These are phyloP conservation scores for Marasmius sp. DNA, from an alignment of 1,284 basidiomycete species.

Conservation along the genomic window DNA sequence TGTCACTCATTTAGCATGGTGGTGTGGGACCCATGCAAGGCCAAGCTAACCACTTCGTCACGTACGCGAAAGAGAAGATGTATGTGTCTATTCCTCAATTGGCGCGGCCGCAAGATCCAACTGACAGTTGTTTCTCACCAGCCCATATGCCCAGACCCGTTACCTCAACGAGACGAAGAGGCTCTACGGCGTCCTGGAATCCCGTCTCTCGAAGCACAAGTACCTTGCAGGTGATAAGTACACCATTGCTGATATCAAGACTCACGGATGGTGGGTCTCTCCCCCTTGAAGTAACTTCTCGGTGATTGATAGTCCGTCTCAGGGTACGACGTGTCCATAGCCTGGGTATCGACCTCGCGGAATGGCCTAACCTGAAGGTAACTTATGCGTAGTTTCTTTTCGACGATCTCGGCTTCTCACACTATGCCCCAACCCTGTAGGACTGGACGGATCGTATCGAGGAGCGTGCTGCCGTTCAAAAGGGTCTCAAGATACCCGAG, in stretches of 20 bases:
- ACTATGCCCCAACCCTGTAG: not conserved
- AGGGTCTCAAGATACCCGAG: not conserved
- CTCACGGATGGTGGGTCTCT: not conserved
- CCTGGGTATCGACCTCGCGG: not conserved
- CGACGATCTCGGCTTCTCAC: not conserved
- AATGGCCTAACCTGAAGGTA: not conserved
- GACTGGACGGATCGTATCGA: not conserved
- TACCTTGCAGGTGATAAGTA: not conserved
- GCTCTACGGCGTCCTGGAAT: not conserved
- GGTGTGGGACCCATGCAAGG: constrained; percentile 1
- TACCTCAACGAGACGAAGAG: constrained; percentile 3
- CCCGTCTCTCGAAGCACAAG: not conserved
- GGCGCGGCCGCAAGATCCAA: not conserved
- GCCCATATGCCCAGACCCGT: not conserved
- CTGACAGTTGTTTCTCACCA: not conserved
- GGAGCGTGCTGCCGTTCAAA: not conserved
- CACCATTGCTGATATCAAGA: constrained; percentile 1
- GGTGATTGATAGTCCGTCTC: not conserved
- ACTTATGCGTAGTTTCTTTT: not conserved
- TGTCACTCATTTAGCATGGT: not conserved
- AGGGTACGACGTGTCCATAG: not conserved
- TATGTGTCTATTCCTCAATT: not conserved
- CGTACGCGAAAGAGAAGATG: not conserved
- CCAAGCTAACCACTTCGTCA: not conserved
- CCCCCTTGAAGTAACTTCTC: not conserved